phyloP scores from a whole-genome alignment of 352 stramenopile genomes.

The Albugo laibachii region DNA sequence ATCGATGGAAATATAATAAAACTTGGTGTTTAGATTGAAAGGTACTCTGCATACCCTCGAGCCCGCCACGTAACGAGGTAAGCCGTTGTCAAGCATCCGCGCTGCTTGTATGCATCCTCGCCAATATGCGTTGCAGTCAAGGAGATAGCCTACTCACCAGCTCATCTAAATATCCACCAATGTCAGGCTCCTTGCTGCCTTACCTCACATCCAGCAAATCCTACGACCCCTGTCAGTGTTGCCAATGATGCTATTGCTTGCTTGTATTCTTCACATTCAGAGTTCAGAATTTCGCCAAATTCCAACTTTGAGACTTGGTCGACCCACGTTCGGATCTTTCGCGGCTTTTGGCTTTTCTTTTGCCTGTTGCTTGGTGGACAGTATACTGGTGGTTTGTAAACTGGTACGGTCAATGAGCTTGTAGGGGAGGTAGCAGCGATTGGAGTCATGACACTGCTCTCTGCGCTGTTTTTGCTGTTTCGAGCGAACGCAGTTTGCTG shows the following conservation, averaged over 20 bases:
- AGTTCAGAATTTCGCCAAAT: constrained; percentile 33
- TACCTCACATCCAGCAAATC: constrained; percentile 74
- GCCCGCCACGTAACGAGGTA: constrained; percentile 75
- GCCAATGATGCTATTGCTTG: constrained; percentile 27
- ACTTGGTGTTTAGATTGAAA: background rate
- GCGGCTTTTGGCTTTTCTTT: constrained; percentile 43
- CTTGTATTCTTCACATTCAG: constrained; percentile 42
- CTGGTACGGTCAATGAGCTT: background rate
- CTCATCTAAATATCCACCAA: background rate
- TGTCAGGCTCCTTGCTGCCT: background rate
- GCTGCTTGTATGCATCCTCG: constrained; percentile 44
- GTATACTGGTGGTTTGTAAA: constrained; percentile 21
- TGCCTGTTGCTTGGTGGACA: constrained; percentile 54
- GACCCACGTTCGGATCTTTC: constrained; percentile 76
- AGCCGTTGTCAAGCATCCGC: constrained; percentile 49
- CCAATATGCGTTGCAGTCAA: constrained; percentile 69
- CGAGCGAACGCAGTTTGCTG: constrained; percentile 29
- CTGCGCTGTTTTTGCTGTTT: background rate
- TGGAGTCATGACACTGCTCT: background rate
- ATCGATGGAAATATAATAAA: constrained; percentile 1
- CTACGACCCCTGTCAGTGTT: constrained; percentile 46
- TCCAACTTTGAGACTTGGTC: constrained; percentile 48
- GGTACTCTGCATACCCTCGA: constrained; percentile 25
- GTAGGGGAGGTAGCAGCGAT: background rate
- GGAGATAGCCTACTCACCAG: constrained; percentile 37